Base-by-base conservation (phyloP, 306 rosid species). In the Vigna radiata region DNA sequence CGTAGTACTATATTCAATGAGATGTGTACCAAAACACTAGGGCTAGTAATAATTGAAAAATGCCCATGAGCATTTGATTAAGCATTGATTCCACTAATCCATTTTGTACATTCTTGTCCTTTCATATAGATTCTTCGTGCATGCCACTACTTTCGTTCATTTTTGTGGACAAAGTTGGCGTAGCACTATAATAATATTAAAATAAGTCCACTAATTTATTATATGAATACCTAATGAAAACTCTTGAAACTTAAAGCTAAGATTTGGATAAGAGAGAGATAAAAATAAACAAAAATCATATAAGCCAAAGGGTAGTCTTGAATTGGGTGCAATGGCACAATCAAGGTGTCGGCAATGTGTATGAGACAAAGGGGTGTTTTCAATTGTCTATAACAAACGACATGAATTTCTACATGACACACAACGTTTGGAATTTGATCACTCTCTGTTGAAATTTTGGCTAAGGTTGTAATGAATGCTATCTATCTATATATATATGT, bases 301-400 rank as follows among this genome's bases (percentile, higher is more conserved):
- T 19, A 55, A 25, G 76, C 76, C 49, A 56, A 78, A 25, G 27
- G 27, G 27, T 25, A 25, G 27, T 25, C 11, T 53, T 55, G 9
- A 9, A 41, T 84, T 33, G 68, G 78, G 60, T 81, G 47, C 70
- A 60, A 74, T 27, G 75, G 61, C 79, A 19, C 81, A 27, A 55
- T 69, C 81, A 81, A 69, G 1, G 64, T 81, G 88, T 85, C 83
- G 79, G 79, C 47, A 69, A 39, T 39, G 36, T 29, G 47, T 56
- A 61, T 21, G 31, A 62, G 49, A 31, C 17, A 49, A 72, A 37
- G 5, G 52, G 52, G 55, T 25, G 14, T 81, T 37, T 59, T 68
- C 72, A 50, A 1, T 29, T 43, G 11, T 16, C 17, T 58, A 52
- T 52, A 31, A 15, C 48, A 49, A 75, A 37, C 7, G 27, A 52